A percentile compares a stretch with the other conserved stretches of the same genome.
Conservation (phyloP, 768 basidiomycete species). For the Dioszegia hungarica region DNA sequence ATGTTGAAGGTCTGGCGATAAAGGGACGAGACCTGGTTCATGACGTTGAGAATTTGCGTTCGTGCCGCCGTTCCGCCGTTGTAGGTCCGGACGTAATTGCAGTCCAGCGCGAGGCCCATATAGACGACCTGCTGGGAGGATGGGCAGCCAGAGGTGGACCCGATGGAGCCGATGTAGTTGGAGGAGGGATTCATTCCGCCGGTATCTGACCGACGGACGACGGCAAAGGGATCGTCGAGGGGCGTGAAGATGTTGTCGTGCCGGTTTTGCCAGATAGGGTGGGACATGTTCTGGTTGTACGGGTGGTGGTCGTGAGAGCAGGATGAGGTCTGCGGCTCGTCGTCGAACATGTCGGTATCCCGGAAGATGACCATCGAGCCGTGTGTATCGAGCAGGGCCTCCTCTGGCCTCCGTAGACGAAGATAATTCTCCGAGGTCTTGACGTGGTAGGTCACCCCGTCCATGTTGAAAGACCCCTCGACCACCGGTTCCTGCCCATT, state of each 20-base stretch:
- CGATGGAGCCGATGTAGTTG: constrained; percentile 68
- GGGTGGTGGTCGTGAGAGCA: constrained; percentile 68
- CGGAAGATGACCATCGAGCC: constrained; percentile 64
- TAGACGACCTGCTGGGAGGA: constrained; percentile 65
- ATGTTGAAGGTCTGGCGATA: constrained; percentile 71
- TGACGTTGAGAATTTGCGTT: constrained; percentile 67
- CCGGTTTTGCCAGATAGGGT: constrained; percentile 40
- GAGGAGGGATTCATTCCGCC: constrained; percentile 35
- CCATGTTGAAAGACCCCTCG: constrained; percentile 69
- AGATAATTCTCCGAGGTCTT: constrained; percentile 67
- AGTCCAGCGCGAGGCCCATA: constrained; percentile 86
- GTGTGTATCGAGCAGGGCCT: constrained; percentile 53
- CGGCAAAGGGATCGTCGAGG: neutral
- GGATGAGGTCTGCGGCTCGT: constrained; percentile 49
- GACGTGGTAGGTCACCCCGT: constrained; percentile 67
- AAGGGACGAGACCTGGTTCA: constrained; percentile 57
- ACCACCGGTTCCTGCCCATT: constrained; percentile 58
- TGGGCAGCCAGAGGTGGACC: constrained; percentile 67
- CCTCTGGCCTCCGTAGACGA: constrained; percentile 55
- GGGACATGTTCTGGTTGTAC: constrained; percentile 61
- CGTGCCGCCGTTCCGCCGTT: constrained; percentile 64
- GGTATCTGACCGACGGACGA: constrained; percentile 18
- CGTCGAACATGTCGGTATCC: constrained; percentile 63
- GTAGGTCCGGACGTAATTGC: constrained; percentile 66
- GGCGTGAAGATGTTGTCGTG: constrained; percentile 7